Percentiles rank a stretch among this genome's conserved stretches.
phyloP scores from a whole-genome alignment of 192 early-diverging fungal species.

The Backusella westeae region DNA sequence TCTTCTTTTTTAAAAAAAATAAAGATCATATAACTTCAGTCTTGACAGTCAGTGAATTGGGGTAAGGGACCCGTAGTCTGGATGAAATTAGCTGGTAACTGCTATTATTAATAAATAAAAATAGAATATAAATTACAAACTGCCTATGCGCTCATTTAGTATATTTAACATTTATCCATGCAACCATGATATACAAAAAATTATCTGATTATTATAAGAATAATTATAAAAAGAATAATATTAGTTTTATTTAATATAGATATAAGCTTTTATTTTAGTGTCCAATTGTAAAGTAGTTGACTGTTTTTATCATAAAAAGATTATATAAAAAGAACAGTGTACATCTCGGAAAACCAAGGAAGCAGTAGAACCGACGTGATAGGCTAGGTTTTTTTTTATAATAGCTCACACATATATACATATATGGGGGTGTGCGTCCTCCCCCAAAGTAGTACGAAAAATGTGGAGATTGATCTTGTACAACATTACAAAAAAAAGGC shows the following conservation, averaged over 20 bases:
- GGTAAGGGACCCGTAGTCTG: background rate
- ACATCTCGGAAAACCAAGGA: background rate
- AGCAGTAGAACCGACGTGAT: background rate
- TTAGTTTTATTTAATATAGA: background rate
- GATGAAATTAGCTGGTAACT: background rate
- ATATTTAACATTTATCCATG: background rate
- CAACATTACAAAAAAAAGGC: background rate
- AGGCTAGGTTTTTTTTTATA: constrained; percentile 6
- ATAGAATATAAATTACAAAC: background rate
- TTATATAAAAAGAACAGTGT: background rate
- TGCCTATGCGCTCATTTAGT: background rate
- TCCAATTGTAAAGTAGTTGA: background rate
- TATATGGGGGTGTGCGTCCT: background rate
- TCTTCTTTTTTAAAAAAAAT: background rate
- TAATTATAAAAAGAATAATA: background rate
- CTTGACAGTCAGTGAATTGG: background rate
- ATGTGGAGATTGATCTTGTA: constrained; percentile 8
- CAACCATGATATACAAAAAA: background rate
- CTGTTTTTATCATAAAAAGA: background rate
- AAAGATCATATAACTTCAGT: background rate
- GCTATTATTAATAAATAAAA: background rate
- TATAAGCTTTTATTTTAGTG: background rate
- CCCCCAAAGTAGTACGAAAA: background rate
- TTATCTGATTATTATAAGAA: background rate
- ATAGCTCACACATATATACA: background rate